phyloP scores from a whole-genome alignment of 495 filamentous ascomycete genomes.

The Venustampulla echinocandica region DNA sequence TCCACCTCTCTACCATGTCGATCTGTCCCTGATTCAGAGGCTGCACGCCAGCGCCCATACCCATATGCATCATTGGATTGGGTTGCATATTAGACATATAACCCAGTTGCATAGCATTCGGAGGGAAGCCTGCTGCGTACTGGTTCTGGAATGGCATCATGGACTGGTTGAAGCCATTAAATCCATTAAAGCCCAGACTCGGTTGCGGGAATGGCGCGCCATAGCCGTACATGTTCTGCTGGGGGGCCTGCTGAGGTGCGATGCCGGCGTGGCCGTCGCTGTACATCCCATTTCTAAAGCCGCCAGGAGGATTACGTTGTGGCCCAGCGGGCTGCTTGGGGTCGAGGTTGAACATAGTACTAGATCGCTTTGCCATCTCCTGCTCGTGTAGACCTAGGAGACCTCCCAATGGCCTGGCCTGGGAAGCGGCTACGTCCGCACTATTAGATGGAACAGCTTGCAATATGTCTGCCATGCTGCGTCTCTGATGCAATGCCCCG shows the following conservation, averaged over 20 bases:
- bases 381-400: slow-evolving; percentile 26
- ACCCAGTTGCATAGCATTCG: slow-evolving; percentile 22
- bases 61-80: slow-evolving; percentile 26
- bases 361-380: slow-evolving; percentile 10
- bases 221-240: slow-evolving; percentile 4
- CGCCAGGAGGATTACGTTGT: slow-evolving; percentile 28
- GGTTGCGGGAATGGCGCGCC: slow-evolving; percentile 16
- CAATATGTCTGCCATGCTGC: slow-evolving; percentile 63
- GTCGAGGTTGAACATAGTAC: slow-evolving; percentile 24
- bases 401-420: neutral
- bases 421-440: neutral
- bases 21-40: slow-evolving; percentile 50
- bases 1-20: slow-evolving; percentile 85
- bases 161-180: slow-evolving; percentile 5
- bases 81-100: slow-evolving; percentile 25
- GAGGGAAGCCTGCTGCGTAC: slow-evolving; percentile 21
- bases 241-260: slow-evolving; percentile 4
- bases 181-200: slow-evolving; percentile 11
- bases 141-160: slow-evolving; percentile 16
- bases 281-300: slow-evolving; percentile 42
- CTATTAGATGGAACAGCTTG: slow-evolving; percentile 38
- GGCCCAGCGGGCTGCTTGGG: neutral
- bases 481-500: slow-evolving; percentile 31
- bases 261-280: slow-evolving; percentile 41
- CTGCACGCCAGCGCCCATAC: slow-evolving; percentile 30